Percentiles rank a stretch among this genome's conserved stretches.
phyloP scores from a whole-genome alignment of 129 eudicot genomes.

The Escallonia rubra region DNA sequence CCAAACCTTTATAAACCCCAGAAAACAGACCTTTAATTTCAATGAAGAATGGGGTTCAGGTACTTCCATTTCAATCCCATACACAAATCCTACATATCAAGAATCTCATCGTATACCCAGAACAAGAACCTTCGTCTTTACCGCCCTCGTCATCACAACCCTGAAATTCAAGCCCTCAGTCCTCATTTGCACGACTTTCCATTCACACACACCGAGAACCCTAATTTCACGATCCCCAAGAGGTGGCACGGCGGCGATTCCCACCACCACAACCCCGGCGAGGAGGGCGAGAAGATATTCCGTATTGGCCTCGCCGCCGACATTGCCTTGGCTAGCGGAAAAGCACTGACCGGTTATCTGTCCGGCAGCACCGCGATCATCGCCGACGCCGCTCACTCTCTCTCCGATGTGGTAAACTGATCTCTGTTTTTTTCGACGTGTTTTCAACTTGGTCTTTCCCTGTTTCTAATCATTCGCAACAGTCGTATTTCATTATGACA shows the following conservation, averaged over 20 bases:
- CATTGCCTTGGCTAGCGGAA: conserved; percentile 70
- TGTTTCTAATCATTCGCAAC: too few species aligned
- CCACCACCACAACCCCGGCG: conserved; percentile 48
- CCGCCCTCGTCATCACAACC: not conserved
- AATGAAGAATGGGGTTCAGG: conserved; percentile 37
- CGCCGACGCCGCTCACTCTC: conserved; percentile 97
- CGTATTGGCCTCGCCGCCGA: conserved; percentile 85
- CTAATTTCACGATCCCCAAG: conserved; percentile 37
- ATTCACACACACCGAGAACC: conserved; percentile 22
- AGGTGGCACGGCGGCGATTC: conserved; percentile 78
- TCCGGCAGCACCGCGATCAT: conserved; percentile 96
- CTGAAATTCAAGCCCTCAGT: conserved; percentile 14
- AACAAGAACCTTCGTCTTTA: not conserved
- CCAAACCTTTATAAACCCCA: too few species aligned
- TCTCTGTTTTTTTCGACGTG: not conserved
- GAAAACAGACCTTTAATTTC: too few species aligned
- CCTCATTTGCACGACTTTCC: conserved; percentile 25
- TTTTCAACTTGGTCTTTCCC: not conserved
- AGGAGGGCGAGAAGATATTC: conserved; percentile 76
- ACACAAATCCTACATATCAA: conserved; percentile 18
- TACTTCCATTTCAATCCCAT: conserved; percentile 31
- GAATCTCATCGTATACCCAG: conserved; percentile 18
- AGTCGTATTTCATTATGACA: too few species aligned
- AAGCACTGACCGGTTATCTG: conserved; percentile 73
- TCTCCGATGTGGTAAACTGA: conserved; percentile 80